A percentile compares a stretch with the other conserved stretches of the same genome.
These are phyloP conservation scores for Penicillium sp. DNA, from an alignment of 2,329 filamentous ascomycete species.

Conservation along the genomic window DNA sequence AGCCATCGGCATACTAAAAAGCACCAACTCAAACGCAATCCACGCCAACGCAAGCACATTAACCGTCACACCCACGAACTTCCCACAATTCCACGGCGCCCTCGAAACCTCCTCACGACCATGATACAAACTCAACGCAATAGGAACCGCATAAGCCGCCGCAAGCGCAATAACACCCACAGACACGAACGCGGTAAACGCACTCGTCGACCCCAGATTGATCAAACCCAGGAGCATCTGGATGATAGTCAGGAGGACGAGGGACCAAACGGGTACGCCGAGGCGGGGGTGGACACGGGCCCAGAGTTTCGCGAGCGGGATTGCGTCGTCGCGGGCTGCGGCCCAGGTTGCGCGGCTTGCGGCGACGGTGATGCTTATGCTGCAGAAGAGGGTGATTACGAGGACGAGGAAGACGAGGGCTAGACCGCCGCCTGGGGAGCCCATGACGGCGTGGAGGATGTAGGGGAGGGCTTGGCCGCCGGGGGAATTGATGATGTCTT, in stretches of 20 bases:
- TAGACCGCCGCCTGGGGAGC: conserved; percentile 54
- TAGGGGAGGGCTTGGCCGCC: conserved; percentile 58
- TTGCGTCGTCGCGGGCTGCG: conserved; percentile 53
- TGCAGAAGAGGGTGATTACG: conserved; percentile 59
- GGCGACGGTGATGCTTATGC: conserved; percentile 59
- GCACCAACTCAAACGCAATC: conserved; percentile 61
- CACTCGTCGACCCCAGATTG: conserved; percentile 55
- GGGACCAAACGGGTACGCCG: conserved; percentile 50
- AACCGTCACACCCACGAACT: conserved; percentile 50
- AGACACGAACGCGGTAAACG: conserved; percentile 58
- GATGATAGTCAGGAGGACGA: conserved; percentile 53
- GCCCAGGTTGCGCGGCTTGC: conserved; percentile 57
- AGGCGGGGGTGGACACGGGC: conserved; percentile 42
- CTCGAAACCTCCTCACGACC: conserved; percentile 54
- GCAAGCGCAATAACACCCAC: conserved; percentile 64
- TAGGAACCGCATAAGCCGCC: conserved; percentile 63
- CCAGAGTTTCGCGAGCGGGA: conserved; percentile 50
- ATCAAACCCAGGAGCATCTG: conserved; percentile 59
- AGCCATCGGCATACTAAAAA: conserved; percentile 63
- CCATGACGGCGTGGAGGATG: conserved; percentile 59
- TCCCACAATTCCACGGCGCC: conserved; percentile 58
- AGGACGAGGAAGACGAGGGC: conserved; percentile 59
- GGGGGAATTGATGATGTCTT: conserved; percentile 53
- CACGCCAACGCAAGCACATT: conserved; percentile 58
- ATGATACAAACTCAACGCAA: conserved; percentile 57